phyloP scores from a whole-genome alignment of 768 basidiomycete species.

The Hygrocybe coccinea region DNA sequence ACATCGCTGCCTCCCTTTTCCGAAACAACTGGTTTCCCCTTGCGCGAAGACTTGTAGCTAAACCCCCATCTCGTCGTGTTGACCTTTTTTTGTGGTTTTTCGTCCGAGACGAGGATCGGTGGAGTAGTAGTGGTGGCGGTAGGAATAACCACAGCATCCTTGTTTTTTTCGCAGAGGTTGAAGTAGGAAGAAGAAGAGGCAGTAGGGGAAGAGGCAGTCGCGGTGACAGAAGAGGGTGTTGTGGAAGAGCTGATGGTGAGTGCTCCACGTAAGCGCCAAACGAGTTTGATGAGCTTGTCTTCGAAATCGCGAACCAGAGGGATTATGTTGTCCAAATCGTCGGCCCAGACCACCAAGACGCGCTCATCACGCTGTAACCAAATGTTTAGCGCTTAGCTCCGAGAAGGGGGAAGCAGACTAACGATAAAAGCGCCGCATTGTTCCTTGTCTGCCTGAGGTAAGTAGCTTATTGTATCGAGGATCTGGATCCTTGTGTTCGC shows the following conservation, averaged over 20 bases:
- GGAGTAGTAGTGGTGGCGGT: conserved; percentile 13
- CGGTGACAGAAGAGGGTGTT: conserved; percentile 35
- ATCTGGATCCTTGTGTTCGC: conserved; percentile 83
- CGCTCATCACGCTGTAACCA: conserved; percentile 67
- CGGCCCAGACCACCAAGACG: conserved; percentile 80
- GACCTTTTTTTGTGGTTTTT: neutral
- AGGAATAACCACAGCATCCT: too few species aligned
- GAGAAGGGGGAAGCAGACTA: conserved; percentile 22
- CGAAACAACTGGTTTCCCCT: neutral
- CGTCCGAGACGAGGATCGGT: neutral
- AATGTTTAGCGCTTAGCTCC: conserved; percentile 5
- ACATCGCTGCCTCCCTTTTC: conserved; percentile 38
- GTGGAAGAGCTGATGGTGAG: conserved; percentile 38
- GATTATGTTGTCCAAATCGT: conserved; percentile 75
- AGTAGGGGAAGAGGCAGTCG: conserved; percentile 28
- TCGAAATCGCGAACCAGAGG: conserved; percentile 70
- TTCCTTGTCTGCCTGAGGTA: conserved; percentile 82
- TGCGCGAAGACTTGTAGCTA: conserved; percentile 42
- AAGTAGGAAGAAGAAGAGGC: conserved; percentile 39
- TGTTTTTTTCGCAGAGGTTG: conserved; percentile 47
- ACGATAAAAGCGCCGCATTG: conserved; percentile 87
- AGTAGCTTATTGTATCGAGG: conserved; percentile 59
- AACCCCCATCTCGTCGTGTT: conserved; percentile 34
- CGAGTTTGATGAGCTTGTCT: conserved; percentile 55
- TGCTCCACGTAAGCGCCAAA: conserved; percentile 45